Conservation (phyloP, 176 grass and related monocot species). For the Carex littledalei region DNA sequence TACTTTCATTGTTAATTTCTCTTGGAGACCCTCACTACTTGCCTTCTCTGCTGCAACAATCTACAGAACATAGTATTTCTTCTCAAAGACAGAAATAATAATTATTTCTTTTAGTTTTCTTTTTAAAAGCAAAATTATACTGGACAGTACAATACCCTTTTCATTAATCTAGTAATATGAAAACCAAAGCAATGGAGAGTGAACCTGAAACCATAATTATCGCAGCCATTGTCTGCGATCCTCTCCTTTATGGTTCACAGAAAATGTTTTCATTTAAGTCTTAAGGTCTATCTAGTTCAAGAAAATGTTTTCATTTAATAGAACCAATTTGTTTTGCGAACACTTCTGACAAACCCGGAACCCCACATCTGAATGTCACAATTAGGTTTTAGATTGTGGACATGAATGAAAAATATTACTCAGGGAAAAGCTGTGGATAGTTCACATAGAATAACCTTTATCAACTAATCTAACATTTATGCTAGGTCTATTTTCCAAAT, state of each 20-base stretch:
- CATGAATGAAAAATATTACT: background rate
- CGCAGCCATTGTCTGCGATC: background rate
- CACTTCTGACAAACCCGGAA: background rate
- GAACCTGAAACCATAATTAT: background rate
- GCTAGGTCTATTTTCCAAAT: background rate
- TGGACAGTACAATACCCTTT: background rate
- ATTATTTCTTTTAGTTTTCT: background rate
- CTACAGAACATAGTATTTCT: constrained; percentile 23
- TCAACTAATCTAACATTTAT: background rate
- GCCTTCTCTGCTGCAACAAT: constrained; percentile 82
- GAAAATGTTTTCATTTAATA: background rate
- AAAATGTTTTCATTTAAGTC: background rate
- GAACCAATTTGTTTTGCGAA: background rate
- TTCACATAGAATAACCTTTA: background rate
- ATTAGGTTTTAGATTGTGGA: background rate
- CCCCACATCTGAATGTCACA: background rate
- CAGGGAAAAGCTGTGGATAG: background rate
- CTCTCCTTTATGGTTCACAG: background rate
- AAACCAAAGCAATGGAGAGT: background rate
- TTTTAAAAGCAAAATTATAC: background rate
- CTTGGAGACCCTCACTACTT: constrained; percentile 65
- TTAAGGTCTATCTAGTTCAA: background rate
- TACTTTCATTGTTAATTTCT: constrained; percentile 94
- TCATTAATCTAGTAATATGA: background rate
- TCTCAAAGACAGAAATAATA: background rate